These are phyloP conservation scores for Dillenia turbinata DNA, from an alignment of 164 flowering plant species.

Conservation along the genomic window DNA sequence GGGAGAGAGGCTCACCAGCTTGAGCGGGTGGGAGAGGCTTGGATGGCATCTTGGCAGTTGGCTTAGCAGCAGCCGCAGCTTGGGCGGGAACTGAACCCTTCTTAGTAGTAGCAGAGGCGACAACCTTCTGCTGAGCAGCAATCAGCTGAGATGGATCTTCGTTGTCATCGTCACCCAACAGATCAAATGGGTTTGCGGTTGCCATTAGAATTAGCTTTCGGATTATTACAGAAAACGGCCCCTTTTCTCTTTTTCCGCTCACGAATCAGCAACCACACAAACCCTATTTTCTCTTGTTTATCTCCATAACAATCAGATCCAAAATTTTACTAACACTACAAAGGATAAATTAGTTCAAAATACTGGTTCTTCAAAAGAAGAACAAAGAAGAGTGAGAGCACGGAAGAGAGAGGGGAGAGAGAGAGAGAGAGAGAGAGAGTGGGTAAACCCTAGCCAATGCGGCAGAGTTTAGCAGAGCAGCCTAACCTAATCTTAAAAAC, in stretches of 20 bases:
- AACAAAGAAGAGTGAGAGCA: no score
- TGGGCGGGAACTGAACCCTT: slow-evolving; percentile 13
- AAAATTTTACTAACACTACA: no score
- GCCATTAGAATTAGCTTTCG: slow-evolving; percentile 20
- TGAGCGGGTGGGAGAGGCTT: slow-evolving; percentile 80
- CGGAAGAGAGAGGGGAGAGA: slow-evolving; percentile 1
- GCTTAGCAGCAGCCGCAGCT: slow-evolving; percentile 20
- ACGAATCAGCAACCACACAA: no score
- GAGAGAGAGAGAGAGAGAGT: slow-evolving; percentile 12
- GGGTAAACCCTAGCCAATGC: slow-evolving; percentile 6
- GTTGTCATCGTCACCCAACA: slow-evolving; percentile 40
- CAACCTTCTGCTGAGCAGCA: slow-evolving; percentile 25
- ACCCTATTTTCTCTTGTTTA: no score
- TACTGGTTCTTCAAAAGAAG: no score
- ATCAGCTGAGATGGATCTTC: slow-evolving; percentile 45
- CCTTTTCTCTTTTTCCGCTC: no score
- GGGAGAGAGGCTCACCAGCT: slow-evolving; percentile 47
- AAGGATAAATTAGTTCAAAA: no score
- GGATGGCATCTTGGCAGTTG: slow-evolving; percentile 54
- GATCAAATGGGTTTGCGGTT: slow-evolving; percentile 42
- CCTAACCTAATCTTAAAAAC: slow-evolving; percentile 27
- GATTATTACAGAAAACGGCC: no score
- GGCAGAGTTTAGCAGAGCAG: background rate
- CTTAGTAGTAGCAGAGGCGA: slow-evolving; percentile 21
- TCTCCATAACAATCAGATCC: no score